Evolutionary conservation across 2,329 filamentous ascomycete genomes (phyloP), one percentile per base, ranked within the genome.

Genomic region (Stromatinia cepivora): DNA sequence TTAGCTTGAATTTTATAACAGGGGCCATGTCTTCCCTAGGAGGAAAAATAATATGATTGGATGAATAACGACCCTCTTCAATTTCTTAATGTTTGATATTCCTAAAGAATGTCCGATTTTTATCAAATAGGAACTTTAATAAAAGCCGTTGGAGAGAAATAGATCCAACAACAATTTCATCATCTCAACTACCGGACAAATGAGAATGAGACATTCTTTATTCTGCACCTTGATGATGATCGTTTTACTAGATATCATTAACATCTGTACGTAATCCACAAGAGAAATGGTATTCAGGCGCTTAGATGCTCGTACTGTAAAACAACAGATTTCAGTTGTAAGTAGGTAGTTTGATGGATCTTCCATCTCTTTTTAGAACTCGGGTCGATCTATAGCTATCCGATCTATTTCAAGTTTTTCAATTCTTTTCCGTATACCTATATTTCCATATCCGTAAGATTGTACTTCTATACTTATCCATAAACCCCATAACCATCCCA

Each of bases 151-250:
- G 42, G 25, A 48, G 58, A 34, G 28, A 62, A 59, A 20, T 34
- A 46, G 9, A 61, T 46, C 25, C 56, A 59, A 28, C 36, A 46
- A 20, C 3, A 28, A 28, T 46, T 46, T n/a, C 42, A 62, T 48
- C 42, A 48, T 48, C 25, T 34, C 58, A 62, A 62, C 10, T 62
- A 62, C 58, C 58, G 58, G 42, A 48, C 58, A 62, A 58, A 58
- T 58, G 36, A 58, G 36, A 25, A 58, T 42, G 10, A 17, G 56
- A 42, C 39, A 57, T 57, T n/a, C 54, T 34, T 34, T 22, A n/a
- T 39, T 57, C 54, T 57, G 13, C 22, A 7, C 34, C 34, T 58
- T 58, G 34, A 42, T 8, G 28, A 61, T 34, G 22, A 34, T 46
- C 58, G 6, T 31, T 48, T 34, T 15, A 39, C 31, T 36, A n/a